Evolutionary conservation across 495 filamentous ascomycete genomes (phyloP).

Genomic region (Copromyces sp.): DNA sequence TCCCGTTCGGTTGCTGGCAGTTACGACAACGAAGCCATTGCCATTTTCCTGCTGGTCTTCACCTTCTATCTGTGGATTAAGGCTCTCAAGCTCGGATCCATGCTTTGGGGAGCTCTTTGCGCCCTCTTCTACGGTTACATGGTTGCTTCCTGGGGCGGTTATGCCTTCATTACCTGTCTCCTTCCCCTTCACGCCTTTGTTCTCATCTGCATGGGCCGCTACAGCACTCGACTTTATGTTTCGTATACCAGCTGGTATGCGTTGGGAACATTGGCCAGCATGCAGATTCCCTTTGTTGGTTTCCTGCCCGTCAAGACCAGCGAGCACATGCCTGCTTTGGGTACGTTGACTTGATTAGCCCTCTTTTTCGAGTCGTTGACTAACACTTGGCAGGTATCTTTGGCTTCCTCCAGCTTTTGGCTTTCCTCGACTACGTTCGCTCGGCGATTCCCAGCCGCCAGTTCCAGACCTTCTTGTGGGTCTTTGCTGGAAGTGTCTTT

Average conservation of each 20-base stretch:
- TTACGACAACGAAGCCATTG: constrained; percentile 99
- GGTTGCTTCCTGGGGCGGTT: constrained; percentile 99
- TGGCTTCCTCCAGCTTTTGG: constrained; percentile 88
- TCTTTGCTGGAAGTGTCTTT: constrained; percentile 60
- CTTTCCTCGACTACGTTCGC: constrained; percentile 84
- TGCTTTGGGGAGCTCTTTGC: constrained; percentile 89
- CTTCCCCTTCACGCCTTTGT: constrained; percentile 95
- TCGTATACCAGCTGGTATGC: constrained; percentile 98
- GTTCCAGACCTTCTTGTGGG: constrained; percentile 78
- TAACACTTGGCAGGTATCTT: constrained; percentile 65
- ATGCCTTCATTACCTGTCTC: constrained; percentile 98
- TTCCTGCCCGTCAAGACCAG: constrained; percentile 94
- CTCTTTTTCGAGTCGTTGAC: neutral
- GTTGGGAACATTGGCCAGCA: constrained; percentile 89
- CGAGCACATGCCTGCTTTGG: constrained; percentile 96
- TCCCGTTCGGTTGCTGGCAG: constrained; percentile 95
- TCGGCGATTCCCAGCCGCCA: constrained; percentile 81
- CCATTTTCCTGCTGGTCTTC: constrained; percentile 96
- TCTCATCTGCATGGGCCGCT: constrained; percentile 92
- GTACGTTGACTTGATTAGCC: constrained; percentile 37
- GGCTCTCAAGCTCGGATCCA: constrained; percentile 87
- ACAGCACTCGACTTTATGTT: constrained; percentile 87
- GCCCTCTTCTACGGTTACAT: constrained; percentile 99
- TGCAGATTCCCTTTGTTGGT: constrained; percentile 99
- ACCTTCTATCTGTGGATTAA: constrained; percentile 99